These are phyloP conservation scores for Spathaspora sp. DNA, from an alignment of 805 yeast genomes.

Conservation along the genomic window DNA sequence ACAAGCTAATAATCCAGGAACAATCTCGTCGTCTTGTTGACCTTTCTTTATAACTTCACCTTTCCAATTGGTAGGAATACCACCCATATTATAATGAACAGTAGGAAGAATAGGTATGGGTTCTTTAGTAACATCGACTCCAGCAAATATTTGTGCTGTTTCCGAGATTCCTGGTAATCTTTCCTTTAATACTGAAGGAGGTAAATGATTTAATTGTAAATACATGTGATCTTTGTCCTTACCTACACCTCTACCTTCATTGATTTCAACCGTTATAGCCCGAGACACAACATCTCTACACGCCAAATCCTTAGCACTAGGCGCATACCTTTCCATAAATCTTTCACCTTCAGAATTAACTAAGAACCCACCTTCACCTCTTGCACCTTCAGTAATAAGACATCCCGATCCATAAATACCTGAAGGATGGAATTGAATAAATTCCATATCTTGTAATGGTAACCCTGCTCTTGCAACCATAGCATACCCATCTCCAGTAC, in stretches of 20 bases:
- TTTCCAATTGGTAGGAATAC: constrained; percentile 96
- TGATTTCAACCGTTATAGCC: constrained; percentile 97
- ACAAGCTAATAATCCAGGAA: constrained; percentile 93
- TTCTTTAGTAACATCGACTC: constrained; percentile 98
- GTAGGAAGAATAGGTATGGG: constrained; percentile 98
- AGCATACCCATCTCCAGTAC: constrained; percentile 99
- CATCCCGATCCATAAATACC: constrained; percentile 99
- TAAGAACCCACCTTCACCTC: constrained; percentile 97
- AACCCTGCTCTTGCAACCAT: constrained; percentile 98
- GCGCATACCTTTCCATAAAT: constrained; percentile 99
- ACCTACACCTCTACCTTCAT: constrained; percentile 99
- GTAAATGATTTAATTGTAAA: constrained; percentile 91
- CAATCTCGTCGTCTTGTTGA: constrained; percentile 83
- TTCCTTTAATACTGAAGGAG: constrained; percentile 86
- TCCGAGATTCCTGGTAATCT: constrained; percentile 99
- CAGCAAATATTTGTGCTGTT: constrained; percentile 97
- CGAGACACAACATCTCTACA: constrained; percentile 98
- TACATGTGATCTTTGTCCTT: constrained; percentile 91
- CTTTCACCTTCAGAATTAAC: constrained; percentile 97
- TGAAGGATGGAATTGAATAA: constrained; percentile 98
- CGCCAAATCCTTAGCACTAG: constrained; percentile 97
- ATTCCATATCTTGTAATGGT: constrained; percentile 96
- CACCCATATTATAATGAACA: constrained; percentile 99
- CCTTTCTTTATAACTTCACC: constrained; percentile 88
- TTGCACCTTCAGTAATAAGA: constrained; percentile 97